Evolutionary conservation across 768 basidiomycete genomes (phyloP), one percentile per base, ranked within the genome.

Genomic region (Trametopsis cervina): DNA sequence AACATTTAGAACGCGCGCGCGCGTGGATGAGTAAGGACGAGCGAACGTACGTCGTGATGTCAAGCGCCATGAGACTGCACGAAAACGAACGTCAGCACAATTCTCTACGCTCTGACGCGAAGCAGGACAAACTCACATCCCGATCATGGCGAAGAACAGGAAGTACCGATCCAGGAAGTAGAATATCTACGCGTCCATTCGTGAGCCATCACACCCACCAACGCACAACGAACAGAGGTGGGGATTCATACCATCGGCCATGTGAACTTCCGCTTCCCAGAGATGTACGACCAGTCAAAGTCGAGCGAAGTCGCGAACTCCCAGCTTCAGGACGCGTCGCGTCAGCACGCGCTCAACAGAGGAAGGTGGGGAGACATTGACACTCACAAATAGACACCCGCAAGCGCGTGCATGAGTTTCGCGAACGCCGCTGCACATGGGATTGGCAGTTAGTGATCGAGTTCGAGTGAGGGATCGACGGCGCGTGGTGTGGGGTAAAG

Each of bases 191-290:
- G 15, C 29, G 48, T 15, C 20, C 52, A 27, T 3, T 25, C 27
- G 18, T 18, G 39, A 43, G 42, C 22, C n/a, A 27, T n/a, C n/a
- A n/a, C n/a, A n/a, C n/a, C n/a, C n/a, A n/a, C 11, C 24, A 13
- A 26, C 24, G 6, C 21, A 20, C 25, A 24, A 51, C 17, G 17
- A 20, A 39, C n/a, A n/a, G n/a, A n/a, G n/a, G n/a, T n/a, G n/a
- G n/a, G n/a, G n/a, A n/a, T n/a, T n/a, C n/a, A 37, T 58, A 85
- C 82, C 77, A 85, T 64, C 43, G 83, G 83, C 83, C 83, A 85
- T 39, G 66, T 72, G 62, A 84, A 84, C 40, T 56, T 67, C 55
- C 74, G 77, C 63, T 73, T 73, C 37, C 81, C 70, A 11, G 72
- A 66, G 54, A 85, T 55, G 53, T 75, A 77, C 50, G 77, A 68